Conservation (phyloP, 2,329 filamentous ascomycete genomes). For the Phoma sp. region DNA sequence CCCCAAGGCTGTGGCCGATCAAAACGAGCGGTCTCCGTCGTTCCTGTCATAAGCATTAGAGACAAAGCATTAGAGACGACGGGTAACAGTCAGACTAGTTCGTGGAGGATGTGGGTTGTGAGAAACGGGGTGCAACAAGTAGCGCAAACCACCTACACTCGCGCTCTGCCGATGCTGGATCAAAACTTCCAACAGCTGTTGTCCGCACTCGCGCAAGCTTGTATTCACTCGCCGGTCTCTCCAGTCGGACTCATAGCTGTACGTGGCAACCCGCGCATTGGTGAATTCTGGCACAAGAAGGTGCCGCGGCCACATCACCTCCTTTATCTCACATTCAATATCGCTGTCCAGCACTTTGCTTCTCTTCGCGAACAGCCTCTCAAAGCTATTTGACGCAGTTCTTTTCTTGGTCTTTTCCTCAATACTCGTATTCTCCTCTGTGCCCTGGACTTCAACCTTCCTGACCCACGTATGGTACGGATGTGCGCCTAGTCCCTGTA, state of each 20-base stretch:
- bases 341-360: neutral
- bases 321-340: neutral
- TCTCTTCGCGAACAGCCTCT: no score
- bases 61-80: neutral
- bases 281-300: neutral
- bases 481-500: neutral
- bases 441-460: neutral
- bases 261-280: neutral
- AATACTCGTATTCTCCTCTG: no score
- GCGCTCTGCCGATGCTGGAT: neutral
- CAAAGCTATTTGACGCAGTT: no score
- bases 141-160: neutral
- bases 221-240: neutral
- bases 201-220: neutral
- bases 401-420: no score
- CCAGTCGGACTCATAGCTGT: neutral
- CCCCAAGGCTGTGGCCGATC: neutral
- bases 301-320: neutral
- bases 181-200: neutral
- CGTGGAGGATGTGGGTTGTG: no score
- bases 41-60: neutral
- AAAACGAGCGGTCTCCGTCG: neutral
- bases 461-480: neutral
- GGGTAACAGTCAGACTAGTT: neutral
- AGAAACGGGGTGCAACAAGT: no score